Evolutionary conservation across 73 alveolate genomes (phyloP), one percentile per base, ranked within the genome.

Genomic region (Paramecium octaurelia): DNA sequence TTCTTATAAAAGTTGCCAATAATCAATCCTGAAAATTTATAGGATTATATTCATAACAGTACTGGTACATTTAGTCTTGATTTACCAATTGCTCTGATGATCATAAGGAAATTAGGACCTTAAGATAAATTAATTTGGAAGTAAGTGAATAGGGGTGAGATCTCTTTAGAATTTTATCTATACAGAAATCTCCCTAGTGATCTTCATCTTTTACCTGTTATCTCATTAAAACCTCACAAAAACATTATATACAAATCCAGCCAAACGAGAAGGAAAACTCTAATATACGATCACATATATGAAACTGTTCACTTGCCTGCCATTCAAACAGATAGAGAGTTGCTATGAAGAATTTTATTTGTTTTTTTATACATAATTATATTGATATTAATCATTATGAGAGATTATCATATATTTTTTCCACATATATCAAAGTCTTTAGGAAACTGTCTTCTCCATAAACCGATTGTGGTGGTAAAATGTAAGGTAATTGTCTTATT

Each of bases 401-500:
- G 84, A 80, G 23, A 80, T 80, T 80, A 24, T 80, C 75, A 80
- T 80, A 80, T 24, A 46, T 48, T 24, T 80, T 80, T 80, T 80
- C 76, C 8, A 80, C 73, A 80, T 43, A 80, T 20, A 42, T 44
- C 12, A 80, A 24, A 6, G 91, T 80, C 48, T 80, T 80, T 14
- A 20, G 6, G 44, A 80, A 80, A 20, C 91, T 80, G 21, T 80
- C 91, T 44, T 80, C 91, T 31, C 76, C 91, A 80, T 43, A 80
- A n/a, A 80, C 46, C 5, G 91, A 40, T 80, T 80, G 44, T 2
- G 91, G 91, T 6, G 91, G 91, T 24, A 80, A 80, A 10, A 80
- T 24, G 24, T 44, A 80, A 42, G 91, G 76, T 80, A 80, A 80
- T 80, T 80, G 34, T 48, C 91, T 80, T 8, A 46, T 40, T 27